phyloP scores from a whole-genome alignment of 106 monocot species.

The Dendrobium officinale region DNA sequence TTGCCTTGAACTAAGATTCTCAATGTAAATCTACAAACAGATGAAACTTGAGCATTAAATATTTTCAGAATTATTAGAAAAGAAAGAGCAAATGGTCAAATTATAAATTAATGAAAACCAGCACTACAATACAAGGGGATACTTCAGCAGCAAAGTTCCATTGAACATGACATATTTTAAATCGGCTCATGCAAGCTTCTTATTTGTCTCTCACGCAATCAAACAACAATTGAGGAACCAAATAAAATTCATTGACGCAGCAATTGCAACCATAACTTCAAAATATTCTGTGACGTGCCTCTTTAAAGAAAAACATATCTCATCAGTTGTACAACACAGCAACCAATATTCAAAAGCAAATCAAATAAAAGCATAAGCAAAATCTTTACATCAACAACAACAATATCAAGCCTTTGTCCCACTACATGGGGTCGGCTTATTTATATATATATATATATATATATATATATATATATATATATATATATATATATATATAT shows the following conservation, averaged over 20 bases:
- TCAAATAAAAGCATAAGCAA: too few relatives aligned
- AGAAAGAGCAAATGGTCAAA: neutral
- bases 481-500: too few relatives aligned
- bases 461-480: too few relatives aligned
- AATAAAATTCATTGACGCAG: neutral
- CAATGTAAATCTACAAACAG: slow-evolving; percentile 54
- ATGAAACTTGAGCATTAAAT: neutral
- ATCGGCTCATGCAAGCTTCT: neutral
- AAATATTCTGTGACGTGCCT: neutral
- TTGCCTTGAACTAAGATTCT: slow-evolving; percentile 56
- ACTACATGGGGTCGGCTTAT: too few relatives aligned
- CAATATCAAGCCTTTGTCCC: too few relatives aligned
- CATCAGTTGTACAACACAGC: neutral
- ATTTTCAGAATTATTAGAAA: neutral
- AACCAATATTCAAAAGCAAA: neutral
- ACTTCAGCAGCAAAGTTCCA: neutral
- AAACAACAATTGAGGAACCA: neutral
- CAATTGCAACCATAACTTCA: neutral
- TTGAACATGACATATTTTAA: neutral
- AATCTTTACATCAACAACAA: too few relatives aligned
- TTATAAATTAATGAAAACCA: neutral
- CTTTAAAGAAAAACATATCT: neutral
- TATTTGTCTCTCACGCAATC: neutral
- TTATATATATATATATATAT: too few relatives aligned
- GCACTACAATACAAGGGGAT: neutral